Evolutionary conservation across 1,284 basidiomycete species (phyloP).

Genomic region (Chalciporus piperatoides): DNA sequence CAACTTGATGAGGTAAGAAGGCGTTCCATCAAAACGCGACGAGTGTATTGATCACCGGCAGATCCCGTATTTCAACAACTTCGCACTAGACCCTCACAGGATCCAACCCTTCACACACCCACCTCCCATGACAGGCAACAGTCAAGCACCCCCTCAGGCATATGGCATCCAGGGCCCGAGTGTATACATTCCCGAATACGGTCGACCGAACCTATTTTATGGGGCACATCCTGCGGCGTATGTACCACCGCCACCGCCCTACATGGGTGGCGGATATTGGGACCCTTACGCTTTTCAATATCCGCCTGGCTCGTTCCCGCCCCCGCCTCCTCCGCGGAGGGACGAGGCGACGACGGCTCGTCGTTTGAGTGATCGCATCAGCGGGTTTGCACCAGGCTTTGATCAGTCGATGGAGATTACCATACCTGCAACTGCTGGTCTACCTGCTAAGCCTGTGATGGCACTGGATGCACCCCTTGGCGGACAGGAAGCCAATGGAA

Average conservation of each 20-base stretch:
- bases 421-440: conserved; percentile 60
- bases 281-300: conserved; percentile 49
- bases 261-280: conserved; percentile 49
- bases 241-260: conserved; percentile 42
- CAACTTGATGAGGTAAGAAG: conserved; percentile 66
- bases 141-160: conserved; percentile 72
- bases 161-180: conserved; percentile 67
- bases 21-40: conserved; percentile 11
- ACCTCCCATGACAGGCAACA: conserved; percentile 58
- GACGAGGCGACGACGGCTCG: conserved; percentile 55
- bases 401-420: conserved; percentile 44
- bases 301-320: conserved; percentile 32
- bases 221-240: conserved; percentile 40
- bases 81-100: conserved; percentile 88
- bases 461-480: conserved; percentile 55
- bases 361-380: conserved; percentile 72
- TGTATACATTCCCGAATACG: conserved; percentile 46
- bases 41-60: conserved; percentile 35
- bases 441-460: conserved; percentile 71
- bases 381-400: conserved; percentile 58
- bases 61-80: conserved; percentile 89
- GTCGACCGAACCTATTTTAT: conserved; percentile 43
- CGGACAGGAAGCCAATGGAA: conserved; percentile 32
- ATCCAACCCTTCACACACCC: conserved; percentile 83
- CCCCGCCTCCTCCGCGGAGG: conserved; percentile 44